These are phyloP conservation scores for Manihot esculenta DNA, from an alignment of 441 rosid genomes.

Conservation along the genomic window DNA sequence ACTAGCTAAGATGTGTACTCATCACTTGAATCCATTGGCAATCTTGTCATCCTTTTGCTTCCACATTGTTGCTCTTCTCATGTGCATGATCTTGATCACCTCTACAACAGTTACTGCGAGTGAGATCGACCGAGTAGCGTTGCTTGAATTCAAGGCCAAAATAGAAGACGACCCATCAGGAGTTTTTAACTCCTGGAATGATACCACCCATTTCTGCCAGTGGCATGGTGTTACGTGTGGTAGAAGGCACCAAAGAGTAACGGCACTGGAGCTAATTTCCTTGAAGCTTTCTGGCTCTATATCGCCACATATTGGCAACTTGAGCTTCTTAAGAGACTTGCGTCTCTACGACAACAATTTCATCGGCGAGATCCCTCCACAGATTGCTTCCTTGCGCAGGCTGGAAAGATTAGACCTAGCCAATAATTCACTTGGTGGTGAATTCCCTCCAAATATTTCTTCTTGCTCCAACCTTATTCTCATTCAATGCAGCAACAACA, in stretches of 20 bases:
- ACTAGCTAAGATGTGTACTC: too few relatives aligned
- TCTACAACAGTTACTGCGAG: neutral
- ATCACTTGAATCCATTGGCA: too few relatives aligned
- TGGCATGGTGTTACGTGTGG: slow-evolving; percentile 5
- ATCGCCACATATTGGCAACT: neutral
- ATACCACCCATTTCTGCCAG: neutral
- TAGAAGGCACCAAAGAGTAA: neutral
- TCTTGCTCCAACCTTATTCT: neutral
- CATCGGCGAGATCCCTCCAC: neutral
- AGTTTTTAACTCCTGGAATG: slow-evolving; percentile 1
- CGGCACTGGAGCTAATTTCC: neutral
- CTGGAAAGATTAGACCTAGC: neutral
- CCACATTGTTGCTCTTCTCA: neutral
- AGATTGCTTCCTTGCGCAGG: neutral
- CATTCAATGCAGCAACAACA: neutral
- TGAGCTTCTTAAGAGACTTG: neutral
- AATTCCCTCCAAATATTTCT: neutral
- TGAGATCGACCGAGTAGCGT: neutral
- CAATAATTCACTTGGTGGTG: neutral
- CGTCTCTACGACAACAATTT: neutral
- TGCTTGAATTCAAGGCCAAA: neutral
- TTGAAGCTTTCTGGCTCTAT: neutral
- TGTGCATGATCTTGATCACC: neutral
- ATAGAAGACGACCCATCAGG: neutral
- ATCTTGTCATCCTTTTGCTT: neutral